Base-by-base conservation (phyloP, 2,329 filamentous ascomycete genomes). In the Ascochyta viciae-villosae region DNA sequence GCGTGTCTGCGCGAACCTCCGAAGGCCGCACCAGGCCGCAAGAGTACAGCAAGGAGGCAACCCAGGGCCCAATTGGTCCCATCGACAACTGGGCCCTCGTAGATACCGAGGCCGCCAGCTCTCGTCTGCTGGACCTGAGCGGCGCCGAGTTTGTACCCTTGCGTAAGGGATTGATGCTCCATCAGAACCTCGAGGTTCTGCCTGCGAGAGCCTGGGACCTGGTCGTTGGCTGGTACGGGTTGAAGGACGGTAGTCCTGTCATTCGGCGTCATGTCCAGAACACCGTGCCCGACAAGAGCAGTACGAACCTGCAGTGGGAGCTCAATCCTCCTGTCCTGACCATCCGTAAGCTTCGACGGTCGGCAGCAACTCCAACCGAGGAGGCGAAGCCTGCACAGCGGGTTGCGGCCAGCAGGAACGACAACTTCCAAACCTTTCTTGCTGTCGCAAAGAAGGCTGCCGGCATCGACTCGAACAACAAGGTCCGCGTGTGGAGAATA, bases 71-170 rank as follows among this genome's bases (percentile, higher is more conserved):
- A 4, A 83, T 95, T 52, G 92, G 92, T 1, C 90, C 91, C 0
- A 85, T 98, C 29, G 92, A 97, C 79, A 97, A 97, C 71, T 87
- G 89, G 0, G 89, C 93, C 70, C 87, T 97, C 43, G 74, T 74
- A 16, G 73, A 75, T 33, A 50, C 59, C 46, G 66, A 66, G 23
- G 52, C 61, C 7, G 34, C 67, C 7, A 50, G 56, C 16, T 63
- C 67, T 6, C 64, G 67, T 26, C 55, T 76, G 31, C 60, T 60
- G 8, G 76, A 77, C 50, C 71, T 78, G 43, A 76, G 78, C 13
- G 79, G 83, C 15, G 66, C 75, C 10, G 61, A 70, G 27, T 96
- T 92, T 67, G 85, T 94, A 29, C 87, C 90, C 3, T 81, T 98
- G 40, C 89, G 87, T 63, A 85, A 85, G 1, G 91, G 88, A 15